These are phyloP conservation scores for Chlamydomonas sp. DNA, from an alignment of 139 green algal genomes.

Conservation along the genomic window DNA sequence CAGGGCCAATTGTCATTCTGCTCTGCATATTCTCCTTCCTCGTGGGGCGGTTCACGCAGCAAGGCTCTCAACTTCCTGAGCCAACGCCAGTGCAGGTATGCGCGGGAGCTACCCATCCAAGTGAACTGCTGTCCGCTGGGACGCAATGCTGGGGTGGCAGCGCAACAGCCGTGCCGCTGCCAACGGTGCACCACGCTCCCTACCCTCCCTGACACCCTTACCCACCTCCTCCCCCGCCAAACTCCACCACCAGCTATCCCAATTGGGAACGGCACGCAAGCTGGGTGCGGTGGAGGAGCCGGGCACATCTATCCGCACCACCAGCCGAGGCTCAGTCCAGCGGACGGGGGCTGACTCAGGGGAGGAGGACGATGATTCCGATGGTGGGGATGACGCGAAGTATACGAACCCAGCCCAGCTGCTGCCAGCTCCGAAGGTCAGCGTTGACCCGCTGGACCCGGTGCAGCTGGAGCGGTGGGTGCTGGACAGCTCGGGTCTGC, in stretches of 20 bases:
- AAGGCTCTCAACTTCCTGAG: conserved; percentile 23
- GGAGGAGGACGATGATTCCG: no score
- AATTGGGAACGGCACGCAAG: not conserved
- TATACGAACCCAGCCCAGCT: not conserved
- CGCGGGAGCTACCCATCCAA: not conserved
- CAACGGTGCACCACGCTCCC: no score
- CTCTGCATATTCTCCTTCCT: conserved; percentile 21
- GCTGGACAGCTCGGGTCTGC: conserved; percentile 41
- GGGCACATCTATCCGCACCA: not conserved
- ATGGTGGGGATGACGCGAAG: no score
- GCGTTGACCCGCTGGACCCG: conserved; percentile 45
- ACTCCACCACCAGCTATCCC: no score
- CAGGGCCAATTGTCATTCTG: conserved; percentile 1
- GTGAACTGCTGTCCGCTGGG: no score
- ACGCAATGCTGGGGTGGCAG: no score
- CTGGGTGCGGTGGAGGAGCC: not conserved
- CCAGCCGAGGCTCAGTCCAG: not conserved
- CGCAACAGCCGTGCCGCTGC: no score
- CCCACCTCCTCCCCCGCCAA: no score
- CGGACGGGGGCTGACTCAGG: no score
- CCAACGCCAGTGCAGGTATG: conserved; percentile 15
- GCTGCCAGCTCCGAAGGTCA: conserved; percentile 1
- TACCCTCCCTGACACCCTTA: no score
- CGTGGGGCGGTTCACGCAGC: conserved; percentile 18
- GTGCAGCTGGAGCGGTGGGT: conserved; percentile 38